These are phyloP conservation scores for Fusarium secorum DNA, from an alignment of 2,329 filamentous ascomycete genomes.

Conservation along the genomic window DNA sequence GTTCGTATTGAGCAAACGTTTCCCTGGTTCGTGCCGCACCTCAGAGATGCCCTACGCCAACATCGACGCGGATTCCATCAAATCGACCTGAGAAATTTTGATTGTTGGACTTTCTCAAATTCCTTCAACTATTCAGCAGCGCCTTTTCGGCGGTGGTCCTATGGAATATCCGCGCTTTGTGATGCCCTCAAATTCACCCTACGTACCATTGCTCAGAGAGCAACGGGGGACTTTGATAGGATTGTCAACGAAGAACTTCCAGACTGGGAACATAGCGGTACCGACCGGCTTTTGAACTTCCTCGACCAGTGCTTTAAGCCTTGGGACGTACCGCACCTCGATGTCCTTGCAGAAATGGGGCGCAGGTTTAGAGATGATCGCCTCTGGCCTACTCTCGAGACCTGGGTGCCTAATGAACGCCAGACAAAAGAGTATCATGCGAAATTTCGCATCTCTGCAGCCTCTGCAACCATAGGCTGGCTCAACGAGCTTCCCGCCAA, in stretches of 20 bases:
- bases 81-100: accelerated
- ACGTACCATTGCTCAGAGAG: accelerated
- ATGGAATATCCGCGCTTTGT: accelerated
- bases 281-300: accelerated
- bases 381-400: neutral
- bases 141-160: accelerated
- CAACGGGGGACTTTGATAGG: accelerated
- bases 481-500: neutral
- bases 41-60: neutral
- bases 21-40: neutral
- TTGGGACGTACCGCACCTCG: neutral
- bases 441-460: slow-evolving; percentile 1
- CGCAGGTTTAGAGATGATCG: neutral
- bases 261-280: neutral
- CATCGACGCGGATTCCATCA: accelerated
- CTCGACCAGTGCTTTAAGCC: neutral
- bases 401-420: accelerated
- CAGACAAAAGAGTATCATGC: accelerated
- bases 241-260: accelerated
- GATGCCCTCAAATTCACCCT: neutral
- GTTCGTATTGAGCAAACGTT: neutral
- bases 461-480: neutral
- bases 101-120: accelerated
- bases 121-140: accelerated
- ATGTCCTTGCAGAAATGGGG: neutral